Evolutionary conservation across 805 yeast species (phyloP).

Genomic region (Wickerhamomyces tratensis): DNA sequence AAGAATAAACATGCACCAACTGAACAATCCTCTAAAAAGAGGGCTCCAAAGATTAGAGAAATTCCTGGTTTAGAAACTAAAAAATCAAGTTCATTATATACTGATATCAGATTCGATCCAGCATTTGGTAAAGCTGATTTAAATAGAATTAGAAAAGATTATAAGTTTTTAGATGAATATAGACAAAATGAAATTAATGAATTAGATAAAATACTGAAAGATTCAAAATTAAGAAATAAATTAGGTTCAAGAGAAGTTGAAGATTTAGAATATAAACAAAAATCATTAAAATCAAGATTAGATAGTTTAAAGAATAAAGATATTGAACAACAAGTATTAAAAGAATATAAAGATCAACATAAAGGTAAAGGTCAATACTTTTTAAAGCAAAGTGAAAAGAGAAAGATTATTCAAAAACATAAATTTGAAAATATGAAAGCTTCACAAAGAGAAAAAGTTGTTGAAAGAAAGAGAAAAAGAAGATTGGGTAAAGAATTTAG

Average conservation of each 20-base stretch:
- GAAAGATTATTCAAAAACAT: slow-evolving; percentile 68
- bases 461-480: slow-evolving; percentile 84
- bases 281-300: slow-evolving; percentile 56
- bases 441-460: slow-evolving; percentile 65
- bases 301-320: slow-evolving; percentile 68
- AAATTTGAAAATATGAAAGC: slow-evolving; percentile 68
- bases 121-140: slow-evolving; percentile 81
- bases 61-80: slow-evolving; percentile 55
- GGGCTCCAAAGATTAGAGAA: slow-evolving; percentile 60
- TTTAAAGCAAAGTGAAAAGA: slow-evolving; percentile 60
- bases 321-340: slow-evolving; percentile 59
- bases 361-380: slow-evolving; percentile 44
- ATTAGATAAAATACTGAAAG: slow-evolving; percentile 46
- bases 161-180: slow-evolving; percentile 80
- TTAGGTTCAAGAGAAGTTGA: slow-evolving; percentile 34
- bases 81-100: slow-evolving; percentile 36
- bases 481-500: slow-evolving; percentile 73
- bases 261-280: slow-evolving; percentile 45
- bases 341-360: slow-evolving; percentile 36
- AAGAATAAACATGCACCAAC: slow-evolving; percentile 80
- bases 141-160: slow-evolving; percentile 59
- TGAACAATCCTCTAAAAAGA: slow-evolving; percentile 65
- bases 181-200: slow-evolving; percentile 62
- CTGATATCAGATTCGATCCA: slow-evolving; percentile 85
- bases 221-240: slow-evolving; percentile 34